These are phyloP conservation scores for Clitopilus hobsonii DNA, from an alignment of 768 basidiomycete species.

Conservation along the genomic window DNA sequence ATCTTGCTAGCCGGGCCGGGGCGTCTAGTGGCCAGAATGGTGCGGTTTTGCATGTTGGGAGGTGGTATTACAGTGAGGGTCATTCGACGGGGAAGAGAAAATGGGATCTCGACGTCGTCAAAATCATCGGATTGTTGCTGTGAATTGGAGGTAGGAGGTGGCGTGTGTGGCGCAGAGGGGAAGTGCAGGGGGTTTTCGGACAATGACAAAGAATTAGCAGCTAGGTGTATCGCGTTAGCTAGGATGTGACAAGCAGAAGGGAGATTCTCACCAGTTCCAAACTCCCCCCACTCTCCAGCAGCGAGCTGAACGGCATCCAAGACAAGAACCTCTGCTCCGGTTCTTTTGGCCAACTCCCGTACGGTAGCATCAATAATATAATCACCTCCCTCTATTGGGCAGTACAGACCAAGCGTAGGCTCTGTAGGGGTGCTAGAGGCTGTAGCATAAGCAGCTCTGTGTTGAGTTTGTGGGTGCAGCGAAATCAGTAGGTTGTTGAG, in stretches of 20 bases:
- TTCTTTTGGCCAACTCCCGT: constrained; percentile 65
- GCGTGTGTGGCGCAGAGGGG: constrained; percentile 21
- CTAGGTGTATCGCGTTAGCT: constrained; percentile 29
- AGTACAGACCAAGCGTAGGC: constrained; percentile 82
- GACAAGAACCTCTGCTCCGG: constrained; percentile 77
- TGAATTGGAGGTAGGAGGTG: constrained; percentile 16
- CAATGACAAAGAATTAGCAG: constrained; percentile 63
- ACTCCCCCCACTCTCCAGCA: constrained; percentile 82
- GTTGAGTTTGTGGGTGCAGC: constrained; percentile 79
- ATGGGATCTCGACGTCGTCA: constrained; percentile 27
- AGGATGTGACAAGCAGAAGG: neutral
- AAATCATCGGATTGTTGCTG: constrained; percentile 34
- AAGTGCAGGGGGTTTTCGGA: constrained; percentile 78
- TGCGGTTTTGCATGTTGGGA: constrained; percentile 27
- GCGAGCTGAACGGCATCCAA: constrained; percentile 82
- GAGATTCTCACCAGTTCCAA: constrained; percentile 61
- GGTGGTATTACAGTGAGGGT: constrained; percentile 38
- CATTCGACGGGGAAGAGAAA: constrained; percentile 31
- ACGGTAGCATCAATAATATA: constrained; percentile 79
- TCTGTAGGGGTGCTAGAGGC: constrained; percentile 54
- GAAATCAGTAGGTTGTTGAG: constrained; percentile 72
- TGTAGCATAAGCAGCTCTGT: constrained; percentile 59
- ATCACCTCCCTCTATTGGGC: constrained; percentile 82
- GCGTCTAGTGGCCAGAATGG: constrained; percentile 39
- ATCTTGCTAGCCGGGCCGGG: constrained; percentile 48